Evolutionary conservation across 2,329 filamentous ascomycete species (phyloP).

Genomic region (Zasmidium citrigriseum): DNA sequence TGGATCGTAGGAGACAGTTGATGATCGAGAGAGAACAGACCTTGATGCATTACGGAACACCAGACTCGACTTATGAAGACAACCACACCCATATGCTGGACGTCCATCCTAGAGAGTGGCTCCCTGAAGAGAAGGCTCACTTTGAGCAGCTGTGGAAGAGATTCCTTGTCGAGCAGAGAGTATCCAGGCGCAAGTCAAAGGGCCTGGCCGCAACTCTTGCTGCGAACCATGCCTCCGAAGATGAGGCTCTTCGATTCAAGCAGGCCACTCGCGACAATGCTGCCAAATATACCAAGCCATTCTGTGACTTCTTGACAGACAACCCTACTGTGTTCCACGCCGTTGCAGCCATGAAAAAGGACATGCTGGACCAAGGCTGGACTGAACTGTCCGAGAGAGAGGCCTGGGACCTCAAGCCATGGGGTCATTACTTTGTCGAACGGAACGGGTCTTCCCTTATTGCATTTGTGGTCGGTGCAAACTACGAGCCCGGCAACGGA

Average conservation of each 20-base stretch:
- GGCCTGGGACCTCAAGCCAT: constrained; percentile 75
- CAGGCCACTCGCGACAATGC: constrained; percentile 31
- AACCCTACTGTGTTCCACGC: constrained; percentile 95
- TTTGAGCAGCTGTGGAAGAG: neutral
- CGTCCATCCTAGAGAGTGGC: neutral
- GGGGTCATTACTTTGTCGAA: constrained; percentile 85
- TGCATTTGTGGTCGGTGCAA: constrained; percentile 78
- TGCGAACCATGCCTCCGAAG: constrained; percentile 1
- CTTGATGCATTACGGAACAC: neutral
- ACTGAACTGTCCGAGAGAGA: constrained; percentile 77
- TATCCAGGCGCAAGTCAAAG: neutral
- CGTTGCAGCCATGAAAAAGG: constrained; percentile 73
- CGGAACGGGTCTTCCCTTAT: constrained; percentile 85
- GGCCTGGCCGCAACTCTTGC: neutral
- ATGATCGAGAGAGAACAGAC: neutral
- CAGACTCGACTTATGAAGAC: neutral
- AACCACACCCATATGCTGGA: neutral
- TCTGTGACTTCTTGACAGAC: constrained; percentile 80
- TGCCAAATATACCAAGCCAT: constrained; percentile 32
- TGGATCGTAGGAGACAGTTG: neutral
- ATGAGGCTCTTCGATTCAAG: constrained; percentile 14
- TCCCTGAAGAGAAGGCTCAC: neutral
- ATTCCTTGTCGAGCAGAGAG: neutral
- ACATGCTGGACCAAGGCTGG: constrained; percentile 73
- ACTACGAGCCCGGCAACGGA: constrained; percentile 82